Conservation (phyloP, 2,329 filamentous ascomycete species). For the Cladosporium cucumerinum region DNA sequence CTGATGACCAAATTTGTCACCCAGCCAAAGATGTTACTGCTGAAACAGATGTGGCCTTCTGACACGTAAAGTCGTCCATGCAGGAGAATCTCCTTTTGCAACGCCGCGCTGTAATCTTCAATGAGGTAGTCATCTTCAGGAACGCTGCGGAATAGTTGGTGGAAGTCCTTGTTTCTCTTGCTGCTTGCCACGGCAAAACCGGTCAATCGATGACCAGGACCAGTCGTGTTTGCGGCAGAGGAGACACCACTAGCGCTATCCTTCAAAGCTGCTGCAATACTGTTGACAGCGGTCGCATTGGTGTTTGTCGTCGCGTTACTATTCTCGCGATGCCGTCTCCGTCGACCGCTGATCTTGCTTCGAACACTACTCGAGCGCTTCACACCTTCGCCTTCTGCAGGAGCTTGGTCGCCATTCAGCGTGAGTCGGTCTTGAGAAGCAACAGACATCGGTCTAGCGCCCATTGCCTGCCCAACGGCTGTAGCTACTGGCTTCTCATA, state of each 20-base stretch:
- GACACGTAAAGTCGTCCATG: conserved; percentile 94
- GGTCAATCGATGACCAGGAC: conserved; percentile 71
- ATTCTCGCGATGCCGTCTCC: conserved; percentile 73
- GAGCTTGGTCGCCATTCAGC: conserved; percentile 53
- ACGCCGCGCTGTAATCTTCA: conserved; percentile 94
- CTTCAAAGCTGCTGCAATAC: conserved; percentile 68
- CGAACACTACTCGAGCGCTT: conserved; percentile 53
- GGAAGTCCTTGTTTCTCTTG: conserved; percentile 93
- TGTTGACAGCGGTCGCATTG: conserved; percentile 54
- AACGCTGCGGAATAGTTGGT: conserved; percentile 89
- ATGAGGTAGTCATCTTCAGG: conserved; percentile 98
- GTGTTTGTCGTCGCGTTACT: conserved; percentile 64
- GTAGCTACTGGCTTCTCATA: conserved; percentile 46
- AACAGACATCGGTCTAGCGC: conserved; percentile 39
- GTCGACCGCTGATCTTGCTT: conserved; percentile 51
- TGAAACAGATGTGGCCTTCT: conserved; percentile 96
- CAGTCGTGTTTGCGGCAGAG: conserved; percentile 51
- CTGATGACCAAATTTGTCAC: conserved; percentile 96
- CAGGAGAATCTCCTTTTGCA: conserved; percentile 92
- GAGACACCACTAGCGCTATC: conserved; percentile 68
- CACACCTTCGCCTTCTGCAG: conserved; percentile 54
- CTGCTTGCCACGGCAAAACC: conserved; percentile 96
- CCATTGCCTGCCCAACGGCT: conserved; percentile 33
- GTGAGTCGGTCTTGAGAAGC: conserved; percentile 36
- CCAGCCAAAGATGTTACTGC: conserved; percentile 98